Evolutionary conservation across 257 asterid species (phyloP).

Genomic region (Asclepias syriaca): DNA sequence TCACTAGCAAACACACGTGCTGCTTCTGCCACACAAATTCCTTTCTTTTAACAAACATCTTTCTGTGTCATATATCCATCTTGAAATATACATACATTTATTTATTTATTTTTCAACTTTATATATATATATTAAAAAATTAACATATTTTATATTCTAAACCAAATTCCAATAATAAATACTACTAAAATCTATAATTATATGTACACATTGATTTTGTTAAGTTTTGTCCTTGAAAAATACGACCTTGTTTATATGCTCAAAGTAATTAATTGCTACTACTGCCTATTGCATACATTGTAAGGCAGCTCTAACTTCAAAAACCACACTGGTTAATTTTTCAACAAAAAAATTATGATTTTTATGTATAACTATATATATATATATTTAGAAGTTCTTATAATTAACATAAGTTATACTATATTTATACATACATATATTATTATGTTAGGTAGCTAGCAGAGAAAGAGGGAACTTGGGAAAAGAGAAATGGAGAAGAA

Average conservation of each 20-base stretch:
- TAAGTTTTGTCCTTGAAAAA: slow-evolving; percentile 2
- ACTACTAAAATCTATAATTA: no score
- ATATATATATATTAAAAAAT: no score
- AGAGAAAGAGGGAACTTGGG: slow-evolving; percentile 16
- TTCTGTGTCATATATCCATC: background rate
- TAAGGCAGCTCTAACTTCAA: background rate
- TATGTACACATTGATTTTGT: background rate
- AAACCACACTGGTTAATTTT: background rate
- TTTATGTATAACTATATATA: no score
- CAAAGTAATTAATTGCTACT: background rate
- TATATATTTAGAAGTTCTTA: no score
- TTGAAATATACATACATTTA: no score
- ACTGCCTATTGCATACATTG: background rate
- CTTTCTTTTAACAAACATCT: background rate
- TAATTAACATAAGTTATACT: no score
- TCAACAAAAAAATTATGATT: no score
- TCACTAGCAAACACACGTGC: background rate
- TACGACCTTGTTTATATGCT: background rate
- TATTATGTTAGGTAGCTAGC: background rate
- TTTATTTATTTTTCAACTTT: no score
- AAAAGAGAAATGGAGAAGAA: slow-evolving; percentile 28
- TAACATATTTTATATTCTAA: no score
- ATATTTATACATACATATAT: no score
- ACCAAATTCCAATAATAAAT: no score
- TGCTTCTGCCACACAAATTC: background rate